These are phyloP conservation scores for Wickerhamomyces sp. DNA, from an alignment of 1,139 yeast species.

Conservation along the genomic window DNA sequence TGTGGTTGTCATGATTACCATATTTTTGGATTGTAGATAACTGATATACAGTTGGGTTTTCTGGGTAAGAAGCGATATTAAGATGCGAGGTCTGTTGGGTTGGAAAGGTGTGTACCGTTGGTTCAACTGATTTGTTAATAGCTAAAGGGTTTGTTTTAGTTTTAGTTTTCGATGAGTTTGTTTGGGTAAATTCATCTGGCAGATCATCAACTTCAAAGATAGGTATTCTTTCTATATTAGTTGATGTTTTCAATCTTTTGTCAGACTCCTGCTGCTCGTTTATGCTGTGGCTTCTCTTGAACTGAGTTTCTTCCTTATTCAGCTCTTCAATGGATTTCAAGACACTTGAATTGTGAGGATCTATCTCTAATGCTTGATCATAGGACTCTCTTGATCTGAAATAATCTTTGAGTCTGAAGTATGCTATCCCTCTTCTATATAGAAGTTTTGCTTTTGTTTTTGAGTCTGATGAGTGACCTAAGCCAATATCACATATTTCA, in stretches of 20 bases:
- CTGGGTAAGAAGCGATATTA: slow-evolving; percentile 4
- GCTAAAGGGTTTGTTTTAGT: background rate
- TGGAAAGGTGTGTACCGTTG: background rate
- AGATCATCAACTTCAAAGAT: slow-evolving; percentile 42
- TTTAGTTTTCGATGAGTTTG: background rate
- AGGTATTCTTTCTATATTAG: slow-evolving; percentile 27
- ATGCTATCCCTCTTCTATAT: slow-evolving; percentile 54
- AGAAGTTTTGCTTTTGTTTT: slow-evolving; percentile 45
- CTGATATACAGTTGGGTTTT: slow-evolving; percentile 16
- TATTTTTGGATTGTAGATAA: slow-evolving; percentile 16
- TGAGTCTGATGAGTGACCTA: slow-evolving; percentile 26
- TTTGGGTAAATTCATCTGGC: slow-evolving; percentile 34
- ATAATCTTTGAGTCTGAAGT: slow-evolving; percentile 31
- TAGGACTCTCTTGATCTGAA: slow-evolving; percentile 35
- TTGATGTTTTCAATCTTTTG: slow-evolving; percentile 14
- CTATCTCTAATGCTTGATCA: slow-evolving; percentile 39
- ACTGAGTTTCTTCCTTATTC: slow-evolving; percentile 10
- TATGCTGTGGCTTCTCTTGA: slow-evolving; percentile 19
- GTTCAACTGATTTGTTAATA: background rate
- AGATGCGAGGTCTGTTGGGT: background rate
- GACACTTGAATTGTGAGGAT: slow-evolving; percentile 39
- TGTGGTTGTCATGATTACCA: slow-evolving; percentile 15
- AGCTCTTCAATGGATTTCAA: slow-evolving; percentile 17
- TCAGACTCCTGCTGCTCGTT: slow-evolving; percentile 7
- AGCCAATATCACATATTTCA: slow-evolving; percentile 55